phyloP scores from a whole-genome alignment of 75 land plant species.

The Selaginella tamariscina region DNA sequence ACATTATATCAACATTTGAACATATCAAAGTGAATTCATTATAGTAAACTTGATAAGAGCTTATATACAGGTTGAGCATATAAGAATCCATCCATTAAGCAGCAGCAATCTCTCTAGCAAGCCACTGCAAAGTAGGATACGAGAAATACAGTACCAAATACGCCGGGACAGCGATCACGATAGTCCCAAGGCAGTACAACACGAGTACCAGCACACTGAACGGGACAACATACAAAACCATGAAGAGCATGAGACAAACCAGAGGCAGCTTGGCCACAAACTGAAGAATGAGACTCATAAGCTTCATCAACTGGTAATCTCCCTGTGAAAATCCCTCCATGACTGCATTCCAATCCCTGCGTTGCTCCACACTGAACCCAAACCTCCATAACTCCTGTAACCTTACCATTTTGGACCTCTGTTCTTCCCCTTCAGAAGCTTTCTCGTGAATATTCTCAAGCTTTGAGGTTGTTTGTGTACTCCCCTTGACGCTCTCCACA shows the following conservation, averaged over 20 bases:
- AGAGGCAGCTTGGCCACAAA: constrained; percentile 51
- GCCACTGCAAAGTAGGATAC: constrained; percentile 64
- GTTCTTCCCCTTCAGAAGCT: not conserved
- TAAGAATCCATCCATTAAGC: too few relatives aligned
- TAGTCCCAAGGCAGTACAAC: constrained; percentile 49
- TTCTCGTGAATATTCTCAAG: not conserved
- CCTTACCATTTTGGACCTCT: not conserved
- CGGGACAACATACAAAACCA: constrained; percentile 54
- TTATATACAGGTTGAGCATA: too few relatives aligned
- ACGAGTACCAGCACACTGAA: constrained; percentile 47
- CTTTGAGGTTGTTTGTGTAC: not conserved
- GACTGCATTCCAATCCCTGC: not conserved
- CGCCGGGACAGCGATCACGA: constrained; percentile 73
- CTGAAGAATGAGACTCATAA: constrained; percentile 33
- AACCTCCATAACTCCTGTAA: not conserved
- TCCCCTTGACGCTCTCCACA: constrained; percentile 70
- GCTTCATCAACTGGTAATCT: constrained; percentile 21
- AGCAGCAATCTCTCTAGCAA: constrained; percentile 47
- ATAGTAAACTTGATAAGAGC: too few relatives aligned
- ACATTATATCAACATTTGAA: too few relatives aligned
- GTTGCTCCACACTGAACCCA: not conserved
- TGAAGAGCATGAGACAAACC: constrained; percentile 44
- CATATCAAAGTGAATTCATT: too few relatives aligned
- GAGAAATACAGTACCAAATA: constrained; percentile 72
- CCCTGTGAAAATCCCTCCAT: not conserved